Conservation (phyloP, 2,329 filamentous ascomycete genomes). For the Aspergillus ruber region DNA sequence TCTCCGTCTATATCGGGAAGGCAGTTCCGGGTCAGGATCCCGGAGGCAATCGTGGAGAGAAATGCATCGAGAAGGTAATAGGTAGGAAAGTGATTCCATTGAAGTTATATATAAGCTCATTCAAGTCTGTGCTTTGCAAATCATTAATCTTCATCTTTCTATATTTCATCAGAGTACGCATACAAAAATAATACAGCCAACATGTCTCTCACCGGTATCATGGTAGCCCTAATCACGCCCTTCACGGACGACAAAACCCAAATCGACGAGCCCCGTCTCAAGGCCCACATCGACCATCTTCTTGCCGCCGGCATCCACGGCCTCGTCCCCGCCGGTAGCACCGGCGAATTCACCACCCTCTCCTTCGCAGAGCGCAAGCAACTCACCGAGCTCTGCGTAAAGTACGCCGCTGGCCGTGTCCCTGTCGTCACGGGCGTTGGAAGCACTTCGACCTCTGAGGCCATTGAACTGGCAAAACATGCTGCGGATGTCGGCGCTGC, state of each 20-base stretch:
- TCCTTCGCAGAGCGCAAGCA: slow-evolving; percentile 41
- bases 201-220: slow-evolving; percentile 33
- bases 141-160: neutral
- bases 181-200: slow-evolving; percentile 4
- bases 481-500: slow-evolving; percentile 35
- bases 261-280: slow-evolving; percentile 36
- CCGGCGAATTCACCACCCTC: slow-evolving; percentile 46
- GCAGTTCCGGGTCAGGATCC: no score
- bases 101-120: neutral
- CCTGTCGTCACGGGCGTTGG: slow-evolving; percentile 31
- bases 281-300: slow-evolving; percentile 42
- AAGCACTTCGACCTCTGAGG: slow-evolving; percentile 37
- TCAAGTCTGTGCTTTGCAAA: neutral
- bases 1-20: no score
- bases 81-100: no score
- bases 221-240: slow-evolving; percentile 46
- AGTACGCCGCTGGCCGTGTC: slow-evolving; percentile 20
- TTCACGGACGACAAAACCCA: slow-evolving; percentile 39
- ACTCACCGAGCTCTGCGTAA: slow-evolving; percentile 31
- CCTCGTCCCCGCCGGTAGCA: slow-evolving; percentile 47
- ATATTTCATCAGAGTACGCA: neutral
- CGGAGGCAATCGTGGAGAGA: no score
- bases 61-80: no score
- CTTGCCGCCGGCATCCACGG: slow-evolving; percentile 44
- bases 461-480: slow-evolving; percentile 38